Base-by-base conservation (phyloP, 2,329 filamentous ascomycete genomes). In the Capronia coronata region DNA sequence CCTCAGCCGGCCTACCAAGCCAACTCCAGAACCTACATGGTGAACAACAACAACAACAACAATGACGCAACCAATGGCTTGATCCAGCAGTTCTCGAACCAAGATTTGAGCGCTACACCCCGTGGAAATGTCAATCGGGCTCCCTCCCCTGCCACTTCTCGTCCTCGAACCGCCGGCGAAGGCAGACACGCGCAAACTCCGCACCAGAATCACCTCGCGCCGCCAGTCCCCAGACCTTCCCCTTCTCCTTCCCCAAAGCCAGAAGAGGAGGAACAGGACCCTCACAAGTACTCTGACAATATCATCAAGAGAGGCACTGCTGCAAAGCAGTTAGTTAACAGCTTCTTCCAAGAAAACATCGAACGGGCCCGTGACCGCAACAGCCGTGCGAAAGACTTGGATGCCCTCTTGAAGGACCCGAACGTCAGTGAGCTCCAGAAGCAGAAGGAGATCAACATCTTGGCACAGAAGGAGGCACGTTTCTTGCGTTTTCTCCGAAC, bases 301-400 rank as follows among this genome's bases (percentile, higher is more conserved):
- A 86, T 94, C 32, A 82, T 85, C 49, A 89, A 93, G 64, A 74
- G 80, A 62, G 77, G 79, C 23, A 82, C 81, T 64, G 76, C 81
- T 46, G 79, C 80, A 40, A 81, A 82, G 63, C 76, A 81, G 60
- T 68, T 83, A 58, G 80, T 84, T 56, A 80, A 80, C 63, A 77
- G 80, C 61, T 97, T 97, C 75, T 98, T 97, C 80, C 94, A 94
- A 71, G 91, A 98, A 70, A 97, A 91, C 67, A 94, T 98, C 48
- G 91, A 95, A 75, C 82, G 93, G 62, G 93, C 93, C 44, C 81
- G 91, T 60, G 93, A 97, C 71, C 83, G 93, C 51, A 98, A 98
- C 68, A 83, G 94, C 62, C 95, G 91, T 73, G 90, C 94, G 61
- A 88, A 88, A 62, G 90, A 97, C 67, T 79, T 97, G 61, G 91